A percentile compares a stretch with the other conserved stretches of the same genome.
These are phyloP conservation scores for Hypoxylon cercidicola DNA, from an alignment of 495 filamentous ascomycete genomes.

Conservation along the genomic window DNA sequence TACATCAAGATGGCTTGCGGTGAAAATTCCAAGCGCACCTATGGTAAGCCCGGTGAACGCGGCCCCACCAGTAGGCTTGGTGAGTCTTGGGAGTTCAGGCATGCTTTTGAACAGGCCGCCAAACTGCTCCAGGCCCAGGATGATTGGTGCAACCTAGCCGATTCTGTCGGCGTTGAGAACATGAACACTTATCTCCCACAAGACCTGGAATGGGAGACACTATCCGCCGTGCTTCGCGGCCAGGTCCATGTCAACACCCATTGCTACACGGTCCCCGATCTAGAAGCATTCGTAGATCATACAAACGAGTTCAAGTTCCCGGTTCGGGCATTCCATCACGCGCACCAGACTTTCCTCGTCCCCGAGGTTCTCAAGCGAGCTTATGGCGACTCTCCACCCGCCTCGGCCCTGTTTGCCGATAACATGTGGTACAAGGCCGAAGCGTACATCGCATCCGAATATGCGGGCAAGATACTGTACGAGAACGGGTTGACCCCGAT, in stretches of 20 bases:
- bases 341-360: conserved; percentile 68
- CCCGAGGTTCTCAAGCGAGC: conserved; percentile 67
- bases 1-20: conserved; percentile 81
- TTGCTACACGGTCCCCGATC: conserved; percentile 72
- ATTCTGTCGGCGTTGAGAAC: conserved; percentile 49
- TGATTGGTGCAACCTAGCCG: conserved; percentile 67
- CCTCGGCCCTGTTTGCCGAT: conserved; percentile 66
- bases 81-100: conserved; percentile 71
- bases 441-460: conserved; percentile 66
- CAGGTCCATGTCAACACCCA: conserved; percentile 72
- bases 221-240: conserved; percentile 66
- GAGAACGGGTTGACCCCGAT: conserved; percentile 66
- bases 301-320: conserved; percentile 73
- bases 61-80: conserved; percentile 62
- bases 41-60: conserved; percentile 54
- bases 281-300: conserved; percentile 70
- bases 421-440: conserved; percentile 73
- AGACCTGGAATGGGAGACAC: conserved; percentile 67
- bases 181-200: conserved; percentile 60
- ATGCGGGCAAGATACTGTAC: conserved; percentile 68
- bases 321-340: conserved; percentile 72
- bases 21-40: conserved; percentile 69
- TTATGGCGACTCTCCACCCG: conserved; percentile 57
- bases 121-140: conserved; percentile 63
- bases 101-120: conserved; percentile 68